Evolutionary conservation across 176 grass and related monocot species (phyloP), one percentile per base, ranked within the genome.

Genomic region (Poa annua): DNA sequence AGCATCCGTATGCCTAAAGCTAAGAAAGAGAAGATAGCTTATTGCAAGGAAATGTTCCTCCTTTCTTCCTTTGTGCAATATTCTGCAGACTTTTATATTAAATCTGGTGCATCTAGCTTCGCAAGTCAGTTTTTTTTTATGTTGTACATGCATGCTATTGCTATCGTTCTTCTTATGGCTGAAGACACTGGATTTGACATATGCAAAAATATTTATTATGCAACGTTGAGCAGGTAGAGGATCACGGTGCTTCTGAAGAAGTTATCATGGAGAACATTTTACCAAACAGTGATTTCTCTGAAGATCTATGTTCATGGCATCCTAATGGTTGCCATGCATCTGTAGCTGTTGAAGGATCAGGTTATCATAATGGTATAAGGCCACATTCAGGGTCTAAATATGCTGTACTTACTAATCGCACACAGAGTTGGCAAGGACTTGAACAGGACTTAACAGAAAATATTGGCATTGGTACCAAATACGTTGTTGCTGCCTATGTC

Each of bases 371-470:
- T 61, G 93, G 91, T 88, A 81, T 94, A 86, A 93, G 85, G 68
- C 88, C 96, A 17, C 88, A 88, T 81, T 98, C 90, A 21, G 96
- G 90, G 16, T 75, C 80, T 53, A 90, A 71, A 71, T 99, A 99
- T 87, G 91, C 89, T 71, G 88, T 99, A 17, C 80, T 98, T 75
- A 98, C 91, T 35, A 41, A 88, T 41, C 87, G 96, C 49, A 96
- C 71, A 36, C 86, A 93, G 78, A 90, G 10, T 54, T 99, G 96
- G 96, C 93, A 99, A 75, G 96, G 96, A 63, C 75, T 99, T 66
- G 93, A 99, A 53, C 96, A 99, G 77, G 93, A 92, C 59, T 81
- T 99, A 75, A 91, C 90, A 0, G 89, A 81, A 76, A 93, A 90
- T 34, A 68, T 99, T 77, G 75, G 63, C 32, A n/a, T 59, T 56